Percentiles rank a stretch among this genome's conserved stretches.
Evolutionary conservation across 129 eudicot species (phyloP).

Genomic region (Kitagawia praeruptora): DNA sequence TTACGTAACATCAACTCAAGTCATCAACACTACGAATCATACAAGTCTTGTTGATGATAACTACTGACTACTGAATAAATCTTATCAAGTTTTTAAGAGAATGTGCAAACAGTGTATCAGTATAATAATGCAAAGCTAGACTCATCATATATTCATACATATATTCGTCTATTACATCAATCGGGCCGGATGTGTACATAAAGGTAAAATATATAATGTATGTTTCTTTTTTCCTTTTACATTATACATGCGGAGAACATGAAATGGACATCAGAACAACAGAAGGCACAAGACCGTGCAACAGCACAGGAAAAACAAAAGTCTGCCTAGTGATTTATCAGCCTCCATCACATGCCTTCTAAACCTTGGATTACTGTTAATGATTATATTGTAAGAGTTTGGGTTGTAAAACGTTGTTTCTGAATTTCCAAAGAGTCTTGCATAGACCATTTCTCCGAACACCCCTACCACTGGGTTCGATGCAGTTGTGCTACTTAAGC

Average conservation of each 20-base stretch:
- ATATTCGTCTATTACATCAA: slow-evolving; percentile 8
- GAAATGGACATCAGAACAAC: slow-evolving; percentile 38
- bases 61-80: neutral
- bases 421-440: slow-evolving; percentile 56
- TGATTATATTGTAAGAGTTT: slow-evolving; percentile 37
- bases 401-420: slow-evolving; percentile 44
- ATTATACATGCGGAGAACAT: neutral
- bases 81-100: neutral
- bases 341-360: slow-evolving; percentile 60
- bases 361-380: slow-evolving; percentile 43
- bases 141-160: neutral
- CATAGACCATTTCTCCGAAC: slow-evolving; percentile 59
- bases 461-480: slow-evolving; percentile 42
- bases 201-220: neutral
- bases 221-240: slow-evolving; percentile 2
- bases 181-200: slow-evolving; percentile 6
- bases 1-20: neutral
- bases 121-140: slow-evolving; percentile 2
- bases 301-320: slow-evolving; percentile 65
- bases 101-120: neutral
- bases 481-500: slow-evolving; percentile 30
- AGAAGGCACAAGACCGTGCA: slow-evolving; percentile 61
- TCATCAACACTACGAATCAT: neutral
- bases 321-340: slow-evolving; percentile 62
- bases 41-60: neutral